Conservation (phyloP, 1,284 basidiomycete species). For the Xerocomus amazonicus region DNA sequence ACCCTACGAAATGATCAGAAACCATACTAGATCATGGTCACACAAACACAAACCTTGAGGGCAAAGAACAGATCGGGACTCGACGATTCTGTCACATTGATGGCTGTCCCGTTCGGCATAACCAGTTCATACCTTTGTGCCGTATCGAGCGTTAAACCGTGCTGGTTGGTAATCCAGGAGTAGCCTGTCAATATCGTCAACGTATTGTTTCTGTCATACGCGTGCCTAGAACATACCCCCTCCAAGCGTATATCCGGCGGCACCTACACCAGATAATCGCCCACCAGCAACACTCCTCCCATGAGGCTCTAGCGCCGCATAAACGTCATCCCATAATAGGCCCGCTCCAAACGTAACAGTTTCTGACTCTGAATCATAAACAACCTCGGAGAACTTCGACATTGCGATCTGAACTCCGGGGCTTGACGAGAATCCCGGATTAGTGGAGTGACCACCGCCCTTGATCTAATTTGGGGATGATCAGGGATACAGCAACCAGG, state of each 20-base stretch:
- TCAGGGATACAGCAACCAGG: no score
- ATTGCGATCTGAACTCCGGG: no score
- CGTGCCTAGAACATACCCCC: conserved; percentile 47
- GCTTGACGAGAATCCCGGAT: no score
- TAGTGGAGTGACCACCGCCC: conserved; percentile 15
- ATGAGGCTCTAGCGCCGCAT: conserved; percentile 42
- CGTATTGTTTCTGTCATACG: conserved; percentile 10
- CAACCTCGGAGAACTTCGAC: no score
- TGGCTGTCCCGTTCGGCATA: no score
- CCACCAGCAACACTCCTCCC: conserved; percentile 52
- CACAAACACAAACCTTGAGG: conserved; percentile 10
- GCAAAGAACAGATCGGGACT: no score
- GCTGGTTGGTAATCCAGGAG: conserved; percentile 19
- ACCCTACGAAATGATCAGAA: neutral
- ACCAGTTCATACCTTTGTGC: conserved; percentile 26
- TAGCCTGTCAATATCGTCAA: conserved; percentile 12
- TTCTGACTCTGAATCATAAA: no score
- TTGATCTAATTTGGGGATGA: conserved; percentile 9
- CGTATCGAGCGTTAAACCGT: conserved; percentile 50
- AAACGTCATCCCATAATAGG: conserved; percentile 28
- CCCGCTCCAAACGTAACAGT: no score
- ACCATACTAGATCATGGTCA: neutral
- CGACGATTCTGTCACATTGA: no score
- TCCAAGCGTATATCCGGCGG: conserved; percentile 49
- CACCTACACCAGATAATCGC: conserved; percentile 31